Evolutionary conservation across 2,329 filamentous ascomycete genomes (phyloP), one percentile per base, ranked within the genome.

Genomic region (Tolypocladium guangdongense): DNA sequence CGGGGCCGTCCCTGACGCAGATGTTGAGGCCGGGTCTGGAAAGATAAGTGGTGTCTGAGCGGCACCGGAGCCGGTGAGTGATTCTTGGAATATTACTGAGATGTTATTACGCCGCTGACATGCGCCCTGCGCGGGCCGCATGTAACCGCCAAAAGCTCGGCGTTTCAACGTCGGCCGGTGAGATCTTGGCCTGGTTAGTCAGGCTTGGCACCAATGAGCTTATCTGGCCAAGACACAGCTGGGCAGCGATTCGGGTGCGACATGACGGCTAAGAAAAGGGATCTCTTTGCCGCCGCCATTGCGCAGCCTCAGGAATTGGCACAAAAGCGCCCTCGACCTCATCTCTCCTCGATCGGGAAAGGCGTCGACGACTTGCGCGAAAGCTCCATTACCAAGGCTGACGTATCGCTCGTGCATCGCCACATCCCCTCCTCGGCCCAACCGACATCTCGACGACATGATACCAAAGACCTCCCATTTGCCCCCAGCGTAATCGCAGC

Each of bases 381-480:
- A 18, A 20, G 16, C 27, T n/a, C 27, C 43, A 16, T 30, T 11
- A 24, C 24, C 24, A 7, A 8, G 43, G 43, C 2, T 46, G 43
- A 46, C 43, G 43, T 8, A n/a, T n/a, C 41, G 22, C 41, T 18
- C 49, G 48, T 30, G 35, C 32, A 16, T 38, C 41, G 22, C 32
- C 36, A 46, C 45, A 16, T 36, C 41, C 39, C 30, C n/a, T 7
- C 22, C 39, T 7, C 30, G 20, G 24, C 32, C 47, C 49, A 33
- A 35, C 37, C 43, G 35, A 35, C 49, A n/a, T 8, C 24, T 46
- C 43, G 56, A 54, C 62, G 62, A 62, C 55, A 64, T 67, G 63
- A 60, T 57, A 62, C 54, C 60, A 53, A 60, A 43, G 55, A 56
- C 54, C 56, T 54, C 55, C 50, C 52, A 46, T 52, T 50, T 53